Evolutionary conservation across 495 filamentous ascomycete species (phyloP).

Genomic region (Daldinia caldariorum): DNA sequence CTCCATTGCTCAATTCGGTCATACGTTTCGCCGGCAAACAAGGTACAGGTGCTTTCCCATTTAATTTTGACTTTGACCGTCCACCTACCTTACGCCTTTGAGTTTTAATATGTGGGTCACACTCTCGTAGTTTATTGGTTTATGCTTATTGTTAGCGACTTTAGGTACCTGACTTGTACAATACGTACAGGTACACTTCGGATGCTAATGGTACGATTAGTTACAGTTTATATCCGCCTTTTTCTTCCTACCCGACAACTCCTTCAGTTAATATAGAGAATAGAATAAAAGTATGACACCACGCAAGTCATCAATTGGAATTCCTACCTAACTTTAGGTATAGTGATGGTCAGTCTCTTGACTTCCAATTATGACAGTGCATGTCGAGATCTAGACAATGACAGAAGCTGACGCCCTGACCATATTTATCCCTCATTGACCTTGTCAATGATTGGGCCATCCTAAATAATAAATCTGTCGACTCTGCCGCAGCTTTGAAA

Average conservation of each 20-base stretch:
- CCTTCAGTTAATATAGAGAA: constrained; percentile 18
- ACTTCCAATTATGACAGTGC: too few species aligned
- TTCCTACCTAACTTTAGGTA: neutral
- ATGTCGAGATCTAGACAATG: constrained; percentile 15
- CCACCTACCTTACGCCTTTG: too few species aligned
- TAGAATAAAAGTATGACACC: neutral
- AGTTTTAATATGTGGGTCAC: neutral
- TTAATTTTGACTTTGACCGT: too few species aligned
- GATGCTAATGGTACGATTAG: constrained; percentile 2
- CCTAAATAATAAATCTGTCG: constrained; percentile 43
- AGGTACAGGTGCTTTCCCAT: neutral
- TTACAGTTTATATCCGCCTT: neutral
- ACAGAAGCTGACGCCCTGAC: neutral
- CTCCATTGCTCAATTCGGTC: constrained; percentile 21
- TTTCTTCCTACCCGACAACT: neutral
- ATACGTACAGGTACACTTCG: neutral
- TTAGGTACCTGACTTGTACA: too few species aligned
- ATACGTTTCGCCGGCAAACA: constrained; percentile 28
- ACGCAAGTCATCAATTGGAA: neutral
- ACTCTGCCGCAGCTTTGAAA: constrained; percentile 57
- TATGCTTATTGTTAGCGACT: neutral
- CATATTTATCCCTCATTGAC: too few species aligned
- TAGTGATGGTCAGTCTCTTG: neutral
- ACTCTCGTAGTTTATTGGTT: neutral
- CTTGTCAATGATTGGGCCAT: constrained; percentile 38